These are phyloP conservation scores for Coprinopsis cinerea DNA, from an alignment of 768 basidiomycete species.

Conservation along the genomic window DNA sequence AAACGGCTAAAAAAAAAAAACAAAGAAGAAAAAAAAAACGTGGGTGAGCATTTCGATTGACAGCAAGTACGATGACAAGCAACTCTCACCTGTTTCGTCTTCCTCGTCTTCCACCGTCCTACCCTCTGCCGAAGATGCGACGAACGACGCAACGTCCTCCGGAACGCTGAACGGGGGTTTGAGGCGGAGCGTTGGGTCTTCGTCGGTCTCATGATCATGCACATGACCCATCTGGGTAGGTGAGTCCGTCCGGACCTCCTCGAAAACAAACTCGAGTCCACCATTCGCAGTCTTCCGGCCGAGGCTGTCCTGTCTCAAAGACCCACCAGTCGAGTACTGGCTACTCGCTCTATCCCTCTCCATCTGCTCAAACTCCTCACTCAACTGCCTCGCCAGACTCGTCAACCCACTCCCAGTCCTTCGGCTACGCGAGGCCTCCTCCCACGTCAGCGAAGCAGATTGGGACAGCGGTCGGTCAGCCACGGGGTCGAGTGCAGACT, in stretches of 20 bases:
- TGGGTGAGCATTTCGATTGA: no score
- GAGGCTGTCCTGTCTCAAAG: conserved; percentile 11
- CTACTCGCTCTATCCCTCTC: conserved; percentile 25
- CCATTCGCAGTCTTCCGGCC: conserved; percentile 22
- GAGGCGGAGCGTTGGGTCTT: conserved; percentile 30
- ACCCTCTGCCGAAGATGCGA: conserved; percentile 34
- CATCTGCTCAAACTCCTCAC: conserved; percentile 43
- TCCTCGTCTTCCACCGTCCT: conserved; percentile 31
- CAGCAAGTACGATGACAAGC: no score
- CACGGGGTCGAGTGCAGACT: conserved; percentile 6
- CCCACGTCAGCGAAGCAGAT: conserved; percentile 27
- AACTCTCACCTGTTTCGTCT: conserved; percentile 34
- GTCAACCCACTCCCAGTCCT: conserved; percentile 42
- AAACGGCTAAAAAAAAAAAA: conserved; percentile 28
- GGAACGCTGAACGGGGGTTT: conserved; percentile 37
- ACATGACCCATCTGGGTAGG: conserved; percentile 11
- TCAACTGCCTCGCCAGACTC: conserved; percentile 44
- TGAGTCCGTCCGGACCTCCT: conserved; percentile 24
- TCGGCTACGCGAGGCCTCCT: conserved; percentile 24
- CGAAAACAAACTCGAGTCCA: conserved; percentile 33
- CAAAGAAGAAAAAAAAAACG: background rate
- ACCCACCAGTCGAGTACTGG: conserved; percentile 18
- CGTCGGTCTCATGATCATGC: conserved; percentile 12
- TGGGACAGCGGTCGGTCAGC: conserved; percentile 18
- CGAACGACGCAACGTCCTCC: conserved; percentile 43